Base-by-base conservation (phyloP, 495 filamentous ascomycete genomes). In the Oidiodendron maius region DNA sequence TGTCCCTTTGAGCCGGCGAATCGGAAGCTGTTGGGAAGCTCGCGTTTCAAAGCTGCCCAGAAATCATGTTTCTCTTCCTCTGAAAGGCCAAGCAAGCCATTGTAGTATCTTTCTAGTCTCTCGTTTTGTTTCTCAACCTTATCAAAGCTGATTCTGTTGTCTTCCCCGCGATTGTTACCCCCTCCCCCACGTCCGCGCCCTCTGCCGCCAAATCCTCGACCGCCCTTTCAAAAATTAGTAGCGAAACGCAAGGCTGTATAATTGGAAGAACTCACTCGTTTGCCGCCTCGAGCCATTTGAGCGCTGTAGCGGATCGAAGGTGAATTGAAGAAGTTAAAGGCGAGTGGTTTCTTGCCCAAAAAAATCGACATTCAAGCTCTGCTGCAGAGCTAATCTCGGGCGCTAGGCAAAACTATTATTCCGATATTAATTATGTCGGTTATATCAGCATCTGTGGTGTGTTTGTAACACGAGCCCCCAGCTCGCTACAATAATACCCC, bases 1-100 rank as follows among this genome's bases (percentile, higher is more conserved):
- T 96, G 89, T 49, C 84, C 84, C 73, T 87, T 89, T 2, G 89
- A 95, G 5, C 93, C 91, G 41, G 89, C 88, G 66, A 98, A 98
- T 28, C 94, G 78, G 74, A 96, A 98, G 65, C 87, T 94, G 68
- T 93, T 96, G 38, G 93, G 93, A 1, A 98, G 73, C 57, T 96
- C 91, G 54, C 82, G 72, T 48, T 79, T 76, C 55, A 97, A 66
- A 4, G 86, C 72, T 4, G 71, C 68, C 93, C 93, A 98, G 67
- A 97, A 97, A 3, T 77, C 72, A 18, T 78, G 70, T 47, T 71
- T 73, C 66, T 96, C 91, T 15, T 80, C 76, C 26, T 88, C 84
- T 10, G 78, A 70, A 3, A 96, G 64, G 24, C 90, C 72, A 0
- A 83, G 75, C 13, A 87, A 74, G 45, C 71, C 64, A 64, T 94